Conservation (phyloP, 1,139 yeast species). For the Lodderomyces margitis region DNA sequence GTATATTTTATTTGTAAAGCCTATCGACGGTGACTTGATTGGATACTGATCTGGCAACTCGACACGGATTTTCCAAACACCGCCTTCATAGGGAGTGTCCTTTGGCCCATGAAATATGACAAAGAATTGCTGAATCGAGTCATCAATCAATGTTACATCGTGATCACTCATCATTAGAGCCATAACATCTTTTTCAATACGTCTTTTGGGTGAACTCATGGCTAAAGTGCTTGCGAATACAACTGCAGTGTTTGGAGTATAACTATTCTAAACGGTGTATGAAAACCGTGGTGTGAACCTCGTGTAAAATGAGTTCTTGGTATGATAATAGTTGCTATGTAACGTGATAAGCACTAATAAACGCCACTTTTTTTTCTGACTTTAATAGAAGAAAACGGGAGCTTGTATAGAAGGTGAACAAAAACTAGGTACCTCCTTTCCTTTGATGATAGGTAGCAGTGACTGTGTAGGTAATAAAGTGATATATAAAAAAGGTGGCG, state of each 20-base stretch:
- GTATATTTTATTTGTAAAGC: slow-evolving; percentile 85
- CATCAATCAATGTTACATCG: slow-evolving; percentile 81
- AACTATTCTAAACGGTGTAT: not conserved
- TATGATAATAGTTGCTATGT: not conserved
- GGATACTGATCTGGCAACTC: slow-evolving; percentile 97
- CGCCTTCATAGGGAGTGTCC: slow-evolving; percentile 88
- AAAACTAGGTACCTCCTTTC: not conserved
- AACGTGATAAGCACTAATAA: slow-evolving; percentile 1
- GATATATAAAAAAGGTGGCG: no score
- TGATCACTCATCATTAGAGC: slow-evolving; percentile 95
- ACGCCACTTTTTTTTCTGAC: not conserved
- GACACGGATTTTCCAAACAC: slow-evolving; percentile 88
- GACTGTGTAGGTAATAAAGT: no score
- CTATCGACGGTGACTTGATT: slow-evolving; percentile 92
- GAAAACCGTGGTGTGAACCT: not conserved
- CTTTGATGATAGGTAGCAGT: no score
- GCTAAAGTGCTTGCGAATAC: not conserved
- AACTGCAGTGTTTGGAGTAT: not conserved
- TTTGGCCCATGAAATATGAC: slow-evolving; percentile 86
- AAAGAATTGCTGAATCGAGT: slow-evolving; percentile 86
- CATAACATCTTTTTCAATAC: slow-evolving; percentile 97
- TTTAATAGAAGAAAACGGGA: not conserved
- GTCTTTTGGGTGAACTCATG: slow-evolving; percentile 74
- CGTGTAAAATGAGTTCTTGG: not conserved
- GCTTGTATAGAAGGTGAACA: not conserved